Base-by-base conservation (phyloP, 352 stramenopile species). In the Pelagophyceae sp. region DNA sequence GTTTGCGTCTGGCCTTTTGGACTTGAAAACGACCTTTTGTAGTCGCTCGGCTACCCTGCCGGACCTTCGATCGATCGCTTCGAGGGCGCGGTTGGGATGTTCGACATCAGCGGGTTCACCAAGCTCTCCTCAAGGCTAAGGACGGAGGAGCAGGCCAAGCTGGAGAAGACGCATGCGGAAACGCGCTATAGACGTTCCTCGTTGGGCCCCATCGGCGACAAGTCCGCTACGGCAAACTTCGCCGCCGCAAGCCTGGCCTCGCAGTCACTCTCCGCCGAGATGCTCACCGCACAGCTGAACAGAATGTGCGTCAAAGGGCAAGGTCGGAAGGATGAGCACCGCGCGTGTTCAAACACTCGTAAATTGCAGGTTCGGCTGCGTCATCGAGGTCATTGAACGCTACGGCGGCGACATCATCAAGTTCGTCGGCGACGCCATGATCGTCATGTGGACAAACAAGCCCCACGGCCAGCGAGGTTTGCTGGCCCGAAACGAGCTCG, bases 361-460 rank as follows among this genome's bases (percentile, higher is more conserved):
- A n/a, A n/a, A n/a, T n/a, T n/a, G n/a, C n/a, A n/a, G n/a, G 1
- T 38, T 80, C 72, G 88, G 90, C 32, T 87, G 86, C 0, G 88
- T 92, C 0, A 92, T 92, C 45, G 82, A 91, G 45, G 86, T 91
- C 11, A 91, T 92, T 58, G 75, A 89, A 3, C 84, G 89, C 70
- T 86, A 90, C 72, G 85, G 85, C 3, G 88, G 87, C 6, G 88
- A 92, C 72, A 92, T 92, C 72, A 90, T 92, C 78, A 92, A 92
- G 77, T 92, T 92, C 78, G 88, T 87, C 38, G 88, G 88, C 31
- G 88, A 91, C 38, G 88, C 88, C 5, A 85, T 92, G 29, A 91
- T 91, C 61, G 88, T 91, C 17, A 83, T 92, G n/a, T 92, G 87
- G 87, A 67, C 58, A 5, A 31, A 31, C 15, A 31, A 15, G 58